Conservation (phyloP, 768 basidiomycete genomes). For the Collybiopsis confluens region DNA sequence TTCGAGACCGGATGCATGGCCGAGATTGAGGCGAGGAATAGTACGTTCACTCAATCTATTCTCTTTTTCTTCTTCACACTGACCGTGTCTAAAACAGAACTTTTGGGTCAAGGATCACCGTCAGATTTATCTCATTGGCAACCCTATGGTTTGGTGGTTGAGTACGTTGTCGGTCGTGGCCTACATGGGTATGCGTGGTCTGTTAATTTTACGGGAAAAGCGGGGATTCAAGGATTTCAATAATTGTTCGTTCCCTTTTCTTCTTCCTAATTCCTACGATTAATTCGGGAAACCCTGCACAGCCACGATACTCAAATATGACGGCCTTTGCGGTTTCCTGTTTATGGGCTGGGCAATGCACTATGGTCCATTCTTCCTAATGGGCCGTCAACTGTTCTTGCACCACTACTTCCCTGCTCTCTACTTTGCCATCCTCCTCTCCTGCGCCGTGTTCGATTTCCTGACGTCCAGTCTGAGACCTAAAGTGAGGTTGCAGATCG, state of each 20-base stretch:
- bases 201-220: constrained; percentile 85
- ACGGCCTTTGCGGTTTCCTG: constrained; percentile 85
- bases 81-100: too few species aligned
- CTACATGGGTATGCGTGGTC: constrained; percentile 66
- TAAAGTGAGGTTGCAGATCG: constrained; percentile 74
- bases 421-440: constrained; percentile 85
- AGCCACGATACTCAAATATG: constrained; percentile 93
- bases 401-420: constrained; percentile 98
- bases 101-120: constrained; percentile 98
- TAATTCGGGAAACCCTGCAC: constrained; percentile 1
- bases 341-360: constrained; percentile 90
- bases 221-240: constrained; percentile 91
- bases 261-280: not conserved
- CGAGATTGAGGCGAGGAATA: constrained; percentile 86
- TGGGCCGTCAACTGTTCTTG: constrained; percentile 94
- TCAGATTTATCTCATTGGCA: constrained; percentile 94
- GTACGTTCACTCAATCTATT: constrained; percentile 44
- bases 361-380: constrained; percentile 96
- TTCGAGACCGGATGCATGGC: constrained; percentile 91
- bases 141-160: constrained; percentile 90
- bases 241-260: constrained; percentile 57
- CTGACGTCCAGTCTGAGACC: constrained; percentile 76
- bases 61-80: constrained; percentile 11
- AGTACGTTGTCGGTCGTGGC: constrained; percentile 66
- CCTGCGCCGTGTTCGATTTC: constrained; percentile 78